Evolutionary conservation across 768 basidiomycete species (phyloP).

Genomic region (Amanita phalloides): DNA sequence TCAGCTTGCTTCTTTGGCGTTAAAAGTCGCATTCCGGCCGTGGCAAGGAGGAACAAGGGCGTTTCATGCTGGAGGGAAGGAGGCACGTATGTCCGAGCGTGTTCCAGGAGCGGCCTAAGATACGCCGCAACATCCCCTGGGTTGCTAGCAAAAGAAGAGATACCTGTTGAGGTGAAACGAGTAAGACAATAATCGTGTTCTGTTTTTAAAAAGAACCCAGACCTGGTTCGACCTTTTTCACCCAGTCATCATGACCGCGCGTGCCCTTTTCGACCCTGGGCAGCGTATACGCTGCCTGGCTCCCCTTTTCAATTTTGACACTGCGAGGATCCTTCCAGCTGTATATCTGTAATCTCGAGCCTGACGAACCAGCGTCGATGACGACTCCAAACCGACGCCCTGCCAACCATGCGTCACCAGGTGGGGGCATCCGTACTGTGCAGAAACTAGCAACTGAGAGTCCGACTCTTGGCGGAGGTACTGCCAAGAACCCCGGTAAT

Average conservation of each 20-base stretch:
- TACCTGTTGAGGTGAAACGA: conserved; percentile 37
- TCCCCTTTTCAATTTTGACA: conserved; percentile 36
- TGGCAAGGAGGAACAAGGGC: conserved; percentile 89
- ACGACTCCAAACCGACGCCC: conserved; percentile 86
- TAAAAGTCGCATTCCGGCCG: conserved; percentile 94
- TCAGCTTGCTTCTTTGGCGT: conserved; percentile 53
- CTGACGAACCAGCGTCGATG: conserved; percentile 97
- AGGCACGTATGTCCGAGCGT: conserved; percentile 76
- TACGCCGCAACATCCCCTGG: conserved; percentile 65
- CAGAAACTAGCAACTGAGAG: no score
- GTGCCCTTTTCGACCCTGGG: conserved; percentile 93
- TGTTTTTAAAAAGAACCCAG: conserved; percentile 14
- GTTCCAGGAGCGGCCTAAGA: conserved; percentile 71
- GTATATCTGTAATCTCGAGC: conserved; percentile 93
- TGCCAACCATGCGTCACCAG: conserved; percentile 65
- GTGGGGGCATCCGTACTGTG: conserved; percentile 47
- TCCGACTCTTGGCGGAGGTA: no score
- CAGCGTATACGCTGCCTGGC: conserved; percentile 42
- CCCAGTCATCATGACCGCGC: conserved; percentile 71
- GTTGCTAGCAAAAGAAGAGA: conserved; percentile 70
- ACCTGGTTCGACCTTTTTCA: conserved; percentile 92
- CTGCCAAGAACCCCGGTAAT: neutral
- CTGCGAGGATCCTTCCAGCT: conserved; percentile 84
- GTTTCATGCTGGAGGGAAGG: conserved; percentile 79
- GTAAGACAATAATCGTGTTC: neutral